These are phyloP conservation scores for Meripilus lineatus DNA, from an alignment of 1,284 basidiomycete species.

Conservation along the genomic window DNA sequence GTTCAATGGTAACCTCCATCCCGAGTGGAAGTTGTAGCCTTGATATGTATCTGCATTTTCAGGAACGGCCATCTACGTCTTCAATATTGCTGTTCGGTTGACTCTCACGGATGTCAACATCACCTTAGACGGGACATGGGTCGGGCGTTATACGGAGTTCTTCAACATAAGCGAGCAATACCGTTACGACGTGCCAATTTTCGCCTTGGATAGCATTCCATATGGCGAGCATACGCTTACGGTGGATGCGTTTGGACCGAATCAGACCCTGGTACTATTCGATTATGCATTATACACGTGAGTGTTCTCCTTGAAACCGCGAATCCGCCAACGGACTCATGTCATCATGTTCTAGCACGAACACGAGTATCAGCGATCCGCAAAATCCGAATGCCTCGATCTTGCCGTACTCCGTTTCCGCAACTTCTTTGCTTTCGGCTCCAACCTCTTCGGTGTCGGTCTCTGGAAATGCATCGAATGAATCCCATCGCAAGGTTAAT, in stretches of 20 bases:
- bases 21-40: too few relatives aligned
- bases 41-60: too few relatives aligned
- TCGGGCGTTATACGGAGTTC: not conserved
- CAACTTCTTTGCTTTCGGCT: not conserved
- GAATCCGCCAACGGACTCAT: too few relatives aligned
- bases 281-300: constrained; percentile 11
- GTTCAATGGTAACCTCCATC: constrained; percentile 9
- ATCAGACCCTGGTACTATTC: constrained; percentile 5
- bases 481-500: not conserved
- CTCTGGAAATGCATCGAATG: not conserved
- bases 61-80: constrained; percentile 7
- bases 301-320: not conserved
- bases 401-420: not conserved
- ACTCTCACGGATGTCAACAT: constrained; percentile 5
- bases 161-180: constrained; percentile 1
- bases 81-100: constrained; percentile 1
- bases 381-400: not conserved
- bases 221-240: constrained; percentile 7
- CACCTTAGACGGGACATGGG: constrained; percentile 5
- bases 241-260: constrained; percentile 1
- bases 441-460: not conserved
- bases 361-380: not conserved
- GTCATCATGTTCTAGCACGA: not conserved
- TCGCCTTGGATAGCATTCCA: constrained; percentile 3
- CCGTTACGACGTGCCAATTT: constrained; percentile 4